phyloP scores from a whole-genome alignment of 2,329 filamentous ascomycete species.

The Dendrostoma leiphaemia region DNA sequence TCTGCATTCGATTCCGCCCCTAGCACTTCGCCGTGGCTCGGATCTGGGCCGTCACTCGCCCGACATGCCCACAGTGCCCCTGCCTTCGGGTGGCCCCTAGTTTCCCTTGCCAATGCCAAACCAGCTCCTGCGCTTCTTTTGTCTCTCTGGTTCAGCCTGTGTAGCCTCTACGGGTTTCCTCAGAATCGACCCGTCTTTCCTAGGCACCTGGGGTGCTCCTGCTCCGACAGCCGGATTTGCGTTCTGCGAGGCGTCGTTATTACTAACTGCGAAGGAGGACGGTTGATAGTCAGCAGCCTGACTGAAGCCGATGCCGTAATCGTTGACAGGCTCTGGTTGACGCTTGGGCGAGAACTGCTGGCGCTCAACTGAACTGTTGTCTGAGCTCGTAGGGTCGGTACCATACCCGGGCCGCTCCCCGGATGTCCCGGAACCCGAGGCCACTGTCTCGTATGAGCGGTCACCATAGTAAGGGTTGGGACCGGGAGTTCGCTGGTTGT shows the following conservation, averaged over 20 bases:
- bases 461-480: constrained; percentile 53
- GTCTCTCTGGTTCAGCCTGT: constrained; percentile 18
- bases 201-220: constrained; percentile 31
- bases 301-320: constrained; percentile 62
- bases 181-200: constrained; percentile 29
- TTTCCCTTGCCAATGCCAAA: constrained; percentile 72
- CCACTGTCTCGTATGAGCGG: constrained; percentile 83
- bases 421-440: constrained; percentile 70
- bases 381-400: constrained; percentile 82
- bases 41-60: neutral
- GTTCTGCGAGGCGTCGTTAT: constrained; percentile 22
- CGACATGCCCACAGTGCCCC: neutral
- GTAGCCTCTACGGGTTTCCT: constrained; percentile 23
- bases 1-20: neutral
- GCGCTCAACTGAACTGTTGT: constrained; percentile 88
- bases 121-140: constrained; percentile 87
- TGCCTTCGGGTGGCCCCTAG: constrained; percentile 22
- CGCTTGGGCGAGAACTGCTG: constrained; percentile 56
- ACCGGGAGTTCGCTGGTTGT: constrained; percentile 36
- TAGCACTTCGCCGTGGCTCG: neutral
- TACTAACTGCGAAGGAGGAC: constrained; percentile 35
- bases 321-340: constrained; percentile 51
- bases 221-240: constrained; percentile 21
- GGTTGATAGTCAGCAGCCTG: constrained; percentile 42
- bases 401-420: constrained; percentile 75